Evolutionary conservation across 2,329 filamentous ascomycete genomes (phyloP).

Genomic region (Fusarium oligoseptatum): DNA sequence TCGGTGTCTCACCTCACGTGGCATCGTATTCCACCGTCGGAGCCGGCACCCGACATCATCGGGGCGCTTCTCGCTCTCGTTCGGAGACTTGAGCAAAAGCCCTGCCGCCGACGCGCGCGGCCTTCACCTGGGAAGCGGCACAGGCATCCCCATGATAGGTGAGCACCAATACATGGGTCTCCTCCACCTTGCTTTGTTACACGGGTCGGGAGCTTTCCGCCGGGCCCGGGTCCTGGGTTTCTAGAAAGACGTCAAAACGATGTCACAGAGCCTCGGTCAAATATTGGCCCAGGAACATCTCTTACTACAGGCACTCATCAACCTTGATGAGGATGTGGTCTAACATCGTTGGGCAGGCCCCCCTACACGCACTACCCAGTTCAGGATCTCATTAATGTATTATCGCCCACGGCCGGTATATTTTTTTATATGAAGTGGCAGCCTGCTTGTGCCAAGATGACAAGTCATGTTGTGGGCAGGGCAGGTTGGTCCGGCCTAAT

Average conservation of each 20-base stretch:
- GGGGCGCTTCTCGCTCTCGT: constrained; percentile 7
- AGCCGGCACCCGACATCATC: constrained; percentile 19
- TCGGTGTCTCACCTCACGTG: constrained; percentile 33
- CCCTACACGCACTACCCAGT: background rate
- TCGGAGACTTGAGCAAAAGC: background rate
- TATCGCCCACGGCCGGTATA: background rate
- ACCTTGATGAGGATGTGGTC: background rate
- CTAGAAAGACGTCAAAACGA: constrained; percentile 26
- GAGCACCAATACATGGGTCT: constrained; percentile 21
- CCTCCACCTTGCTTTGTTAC: constrained; percentile 19
- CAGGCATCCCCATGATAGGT: constrained; percentile 29
- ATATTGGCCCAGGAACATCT: constrained; percentile 5
- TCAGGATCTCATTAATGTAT: background rate
- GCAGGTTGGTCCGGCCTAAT: constrained; percentile 30
- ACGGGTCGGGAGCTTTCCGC: constrained; percentile 29
- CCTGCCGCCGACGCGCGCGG: constrained; percentile 4
- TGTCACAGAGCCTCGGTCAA: constrained; percentile 2
- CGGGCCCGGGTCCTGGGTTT: constrained; percentile 21
- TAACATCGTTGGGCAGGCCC: background rate
- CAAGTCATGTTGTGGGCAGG: constrained; percentile 35
- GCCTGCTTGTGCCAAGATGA: constrained; percentile 22
- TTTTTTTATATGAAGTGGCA: background rate
- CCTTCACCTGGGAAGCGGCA: constrained; percentile 5
- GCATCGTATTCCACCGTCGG: constrained; percentile 12
- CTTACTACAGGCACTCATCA: background rate